Conservation (phyloP, 768 basidiomycete species). For the Dentipellis fragilis region DNA sequence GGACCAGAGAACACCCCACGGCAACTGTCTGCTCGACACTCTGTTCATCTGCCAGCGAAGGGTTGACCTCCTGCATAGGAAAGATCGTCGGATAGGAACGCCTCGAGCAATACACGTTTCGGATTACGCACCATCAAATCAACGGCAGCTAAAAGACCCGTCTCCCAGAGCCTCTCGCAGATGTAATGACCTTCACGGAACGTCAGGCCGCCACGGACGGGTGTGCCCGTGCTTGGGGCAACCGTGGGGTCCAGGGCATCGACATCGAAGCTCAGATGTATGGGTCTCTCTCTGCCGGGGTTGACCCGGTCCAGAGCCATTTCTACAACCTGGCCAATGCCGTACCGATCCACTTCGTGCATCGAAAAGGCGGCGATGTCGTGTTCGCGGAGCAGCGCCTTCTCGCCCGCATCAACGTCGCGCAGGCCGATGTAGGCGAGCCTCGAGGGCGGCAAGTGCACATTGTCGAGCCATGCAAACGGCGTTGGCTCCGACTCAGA, state of each 20-base stretch:
- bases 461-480: slow-evolving; percentile 53
- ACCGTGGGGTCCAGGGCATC: slow-evolving; percentile 91
- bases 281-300: slow-evolving; percentile 70
- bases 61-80: slow-evolving; percentile 78
- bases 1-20: slow-evolving; percentile 78
- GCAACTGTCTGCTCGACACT: slow-evolving; percentile 83
- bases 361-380: slow-evolving; percentile 63
- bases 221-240: slow-evolving; percentile 93
- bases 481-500: slow-evolving; percentile 1
- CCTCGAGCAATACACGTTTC: neutral
- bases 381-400: slow-evolving; percentile 76
- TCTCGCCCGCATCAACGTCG: slow-evolving; percentile 86
- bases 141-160: slow-evolving; percentile 81
- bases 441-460: slow-evolving; percentile 52
- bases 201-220: slow-evolving; percentile 88
- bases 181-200: slow-evolving; percentile 99
- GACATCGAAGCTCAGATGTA: slow-evolving; percentile 95
- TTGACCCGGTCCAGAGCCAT: slow-evolving; percentile 96
- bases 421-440: slow-evolving; percentile 97
- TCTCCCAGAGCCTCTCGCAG: slow-evolving; percentile 87
- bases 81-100: neutral
- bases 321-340: slow-evolving; percentile 90
- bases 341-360: slow-evolving; percentile 66
- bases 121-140: slow-evolving; percentile 75
- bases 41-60: slow-evolving; percentile 69